Base-by-base conservation (phyloP, 371 early-diverging fungal species). In the Apophysomyces ossiformis region DNA sequence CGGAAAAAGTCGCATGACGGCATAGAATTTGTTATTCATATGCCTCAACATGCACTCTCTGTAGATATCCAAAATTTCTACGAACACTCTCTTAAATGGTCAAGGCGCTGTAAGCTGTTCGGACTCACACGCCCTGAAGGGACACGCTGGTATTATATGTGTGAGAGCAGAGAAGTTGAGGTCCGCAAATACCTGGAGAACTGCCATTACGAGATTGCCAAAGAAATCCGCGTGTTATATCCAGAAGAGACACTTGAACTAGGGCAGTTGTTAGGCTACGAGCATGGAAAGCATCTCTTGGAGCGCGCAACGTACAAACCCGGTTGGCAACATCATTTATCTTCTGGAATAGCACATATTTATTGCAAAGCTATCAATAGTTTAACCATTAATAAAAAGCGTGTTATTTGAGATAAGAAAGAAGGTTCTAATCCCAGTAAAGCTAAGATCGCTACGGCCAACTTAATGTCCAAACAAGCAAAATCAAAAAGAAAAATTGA, bases 51-150 rank as follows among this genome's bases (percentile, higher is more conserved):
- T 11, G 9, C 54, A 50, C 54, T 50, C 11, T 50, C 54, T 11
- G 54, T 50, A 21, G 54, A 50, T 9, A 16, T 50, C 5, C 54
- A 21, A 50, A 21, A 50, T 9, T 50, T 50, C 21, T 50, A 50
- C 21, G 54, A 50, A 21, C 54, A 50, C 21, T 50, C 54, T 7
- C 21, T 50, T 26, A 50, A 50, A 21, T 50, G 54, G 54, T 50
- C 54, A 8, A 16, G 54, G 21, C 54, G 54, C 0, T 50, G 54
- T 26, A 50, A 50, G 21, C 54, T 50, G 4, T 50, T 50, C 21
- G 54, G 54, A 0, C 21, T 50, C 21, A 50, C 54, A 50, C 8
- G 54, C 5, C 21, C 16, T n/a, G 8, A 50, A 5, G 54, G 21
- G 6, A 50, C 54, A 32, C 21, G 21, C 21, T 50, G 54, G 54